A percentile compares a stretch with the other conserved stretches of the same genome.
Conservation (phyloP, 2,329 filamentous ascomycete genomes). For the Ophiostoma tasmaniense region DNA sequence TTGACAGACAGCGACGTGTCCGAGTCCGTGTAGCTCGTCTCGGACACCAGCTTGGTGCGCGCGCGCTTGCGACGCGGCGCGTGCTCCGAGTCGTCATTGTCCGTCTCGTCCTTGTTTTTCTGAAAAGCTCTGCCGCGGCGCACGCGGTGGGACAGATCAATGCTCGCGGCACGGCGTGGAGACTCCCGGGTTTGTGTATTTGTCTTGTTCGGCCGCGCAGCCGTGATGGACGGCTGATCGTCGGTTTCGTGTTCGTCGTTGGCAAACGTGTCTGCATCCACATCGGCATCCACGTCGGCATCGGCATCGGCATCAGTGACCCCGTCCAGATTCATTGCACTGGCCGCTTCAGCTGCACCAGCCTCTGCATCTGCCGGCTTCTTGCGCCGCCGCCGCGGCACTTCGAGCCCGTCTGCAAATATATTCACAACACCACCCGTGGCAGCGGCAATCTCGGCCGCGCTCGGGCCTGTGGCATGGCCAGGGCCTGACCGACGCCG, state of each 20-base stretch:
- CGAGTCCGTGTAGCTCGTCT: background rate
- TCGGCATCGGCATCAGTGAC: background rate
- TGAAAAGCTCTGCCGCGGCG: no score
- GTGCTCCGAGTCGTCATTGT: slow-evolving; percentile 8
- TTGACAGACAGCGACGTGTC: background rate
- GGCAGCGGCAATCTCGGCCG: background rate
- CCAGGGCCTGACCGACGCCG: background rate
- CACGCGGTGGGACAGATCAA: background rate
- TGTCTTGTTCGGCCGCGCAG: background rate
- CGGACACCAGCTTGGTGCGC: background rate
- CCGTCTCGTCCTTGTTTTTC: no score
- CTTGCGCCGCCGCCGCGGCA: background rate
- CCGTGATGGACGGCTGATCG: background rate
- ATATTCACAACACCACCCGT: background rate
- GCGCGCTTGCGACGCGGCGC: slow-evolving; percentile 12
- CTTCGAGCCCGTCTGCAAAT: slow-evolving; percentile 1
- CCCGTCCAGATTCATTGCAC: background rate
- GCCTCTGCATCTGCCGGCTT: background rate
- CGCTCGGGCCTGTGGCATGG: background rate
- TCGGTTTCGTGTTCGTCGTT: background rate
- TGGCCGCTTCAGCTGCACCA: background rate
- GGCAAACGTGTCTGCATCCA: background rate
- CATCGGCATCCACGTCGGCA: background rate
- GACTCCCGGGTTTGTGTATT: background rate
- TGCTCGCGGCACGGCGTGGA: background rate